Evolutionary conservation across 1,284 basidiomycete species (phyloP), one percentile per base, ranked within the genome.

Genomic region (Irpex sp.): DNA sequence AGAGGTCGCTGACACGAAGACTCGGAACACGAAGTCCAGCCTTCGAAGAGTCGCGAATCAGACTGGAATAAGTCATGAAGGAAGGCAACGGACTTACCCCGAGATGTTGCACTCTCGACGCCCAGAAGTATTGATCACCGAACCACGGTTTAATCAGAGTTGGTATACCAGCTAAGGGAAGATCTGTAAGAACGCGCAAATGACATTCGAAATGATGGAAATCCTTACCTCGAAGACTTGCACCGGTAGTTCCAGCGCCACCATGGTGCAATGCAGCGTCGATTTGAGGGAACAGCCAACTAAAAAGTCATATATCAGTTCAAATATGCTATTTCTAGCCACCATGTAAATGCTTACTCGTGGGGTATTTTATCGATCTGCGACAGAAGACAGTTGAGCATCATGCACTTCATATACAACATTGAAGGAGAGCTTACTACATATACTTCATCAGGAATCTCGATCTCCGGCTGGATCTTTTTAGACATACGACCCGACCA

Each of bases 91-190:
- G 33, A 70, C 79, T 73, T 58, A 83, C 85, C 43, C 83, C 86
- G 33, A 89, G 78, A 67, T 81, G 81, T 64, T 86, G 81, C 21
- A 91, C 87, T 36, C 88, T 80, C 46, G 80, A 81, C 5, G 85
- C 88, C 87, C 90, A 90, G 72, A 90, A 91, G 73, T 82, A 88
- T 71, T 91, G 88, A 68, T 89, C 85, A 65, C 79, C 82, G 62
- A 89, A 89, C 83, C 85, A 89, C 3, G 87, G 87, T 68, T 88
- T 87, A 70, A 93, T 90, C 53, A 92, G 75, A 1, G 90, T 93
- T 1, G 91, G 90, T 46, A 91, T 79, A 0, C 91, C 92, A 15
- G 89, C 88, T 70, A 37, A 4, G 2, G 51, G 11, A 46, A 61
- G 33, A 26, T 33, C 3, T 19, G 33, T 9, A 3, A 43, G 36